Percentiles rank a stretch among this genome's conserved stretches.
Conservation (phyloP, 2,329 filamentous ascomycete genomes). For the Alternaria burnsii region DNA sequence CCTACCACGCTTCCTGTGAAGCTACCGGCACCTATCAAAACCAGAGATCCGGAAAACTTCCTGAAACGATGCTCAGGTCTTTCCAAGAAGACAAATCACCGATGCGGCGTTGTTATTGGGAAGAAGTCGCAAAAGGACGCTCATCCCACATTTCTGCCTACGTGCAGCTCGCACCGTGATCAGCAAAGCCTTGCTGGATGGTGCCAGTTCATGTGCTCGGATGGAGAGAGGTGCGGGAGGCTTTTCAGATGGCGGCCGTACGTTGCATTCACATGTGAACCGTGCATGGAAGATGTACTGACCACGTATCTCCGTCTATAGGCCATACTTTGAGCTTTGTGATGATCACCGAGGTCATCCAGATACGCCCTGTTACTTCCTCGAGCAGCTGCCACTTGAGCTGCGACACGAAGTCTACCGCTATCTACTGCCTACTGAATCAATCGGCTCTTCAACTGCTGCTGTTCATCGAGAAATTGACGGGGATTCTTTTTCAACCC, state of each 20-base stretch:
- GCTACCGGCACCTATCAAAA: constrained; percentile 18
- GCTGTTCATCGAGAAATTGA: constrained; percentile 8
- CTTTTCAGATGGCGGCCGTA: constrained; percentile 36
- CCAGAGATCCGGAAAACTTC: constrained; percentile 40
- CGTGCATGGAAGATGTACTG: not conserved
- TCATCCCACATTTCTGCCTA: constrained; percentile 40
- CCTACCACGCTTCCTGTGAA: constrained; percentile 5
- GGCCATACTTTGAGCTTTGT: constrained; percentile 42
- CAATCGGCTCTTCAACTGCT: constrained; percentile 38
- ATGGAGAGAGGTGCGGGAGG: constrained; percentile 35
- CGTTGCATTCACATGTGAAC: not conserved
- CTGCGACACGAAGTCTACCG: constrained; percentile 42
- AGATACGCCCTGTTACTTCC: constrained; percentile 42
- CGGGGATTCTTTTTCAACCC: not conserved
- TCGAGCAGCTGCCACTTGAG: constrained; percentile 43
- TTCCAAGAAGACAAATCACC: constrained; percentile 37
- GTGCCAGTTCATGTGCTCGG: constrained; percentile 31
- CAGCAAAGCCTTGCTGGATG: constrained; percentile 38
- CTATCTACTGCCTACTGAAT: constrained; percentile 38
- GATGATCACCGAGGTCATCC: constrained; percentile 36
- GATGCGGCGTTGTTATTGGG: constrained; percentile 34
- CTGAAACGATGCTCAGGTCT: constrained; percentile 38
- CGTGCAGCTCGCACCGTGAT: constrained; percentile 40
- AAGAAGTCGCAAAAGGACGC: constrained; percentile 31
- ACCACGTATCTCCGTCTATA: constrained; percentile 7